Percentiles rank a stretch among this genome's conserved stretches.
These are phyloP conservation scores for Odonthalia washingtoniensis DNA, from an alignment of 31 red algal genomes.

Conservation along the genomic window DNA sequence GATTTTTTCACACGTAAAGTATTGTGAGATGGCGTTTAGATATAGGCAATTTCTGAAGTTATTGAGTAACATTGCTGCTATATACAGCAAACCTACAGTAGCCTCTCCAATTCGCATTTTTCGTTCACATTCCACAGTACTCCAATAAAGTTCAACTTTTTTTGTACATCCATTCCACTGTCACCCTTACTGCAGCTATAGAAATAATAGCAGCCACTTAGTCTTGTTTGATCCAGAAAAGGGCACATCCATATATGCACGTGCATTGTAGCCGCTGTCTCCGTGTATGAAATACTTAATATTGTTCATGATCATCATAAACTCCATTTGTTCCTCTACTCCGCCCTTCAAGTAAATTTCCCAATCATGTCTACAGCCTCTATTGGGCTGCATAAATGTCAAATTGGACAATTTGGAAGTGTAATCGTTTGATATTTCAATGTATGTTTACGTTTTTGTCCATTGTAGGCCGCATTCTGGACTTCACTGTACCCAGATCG, in stretches of 20 bases:
- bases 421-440: not conserved
- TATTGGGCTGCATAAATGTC: not conserved
- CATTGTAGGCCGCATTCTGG: not conserved
- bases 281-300: not conserved
- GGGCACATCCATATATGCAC: not conserved
- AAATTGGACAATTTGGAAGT: not conserved
- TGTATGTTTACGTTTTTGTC: not conserved
- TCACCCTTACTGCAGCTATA: not conserved
- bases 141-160: constrained; percentile 18
- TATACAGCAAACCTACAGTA: constrained; percentile 8
- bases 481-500: not conserved
- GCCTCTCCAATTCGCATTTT: constrained; percentile 18
- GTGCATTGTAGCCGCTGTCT: not conserved
- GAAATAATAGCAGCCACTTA: no score
- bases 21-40: constrained; percentile 12
- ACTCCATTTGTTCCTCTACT: not conserved
- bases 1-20: constrained; percentile 22
- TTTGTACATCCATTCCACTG: constrained; percentile 14
- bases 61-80: not conserved
- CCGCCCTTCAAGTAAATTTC: not conserved
- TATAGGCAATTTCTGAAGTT: constrained; percentile 16
- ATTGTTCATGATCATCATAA: not conserved
- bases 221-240: not conserved
- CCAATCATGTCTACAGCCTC: not conserved
- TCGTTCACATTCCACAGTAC: constrained; percentile 17